phyloP scores from a whole-genome alignment of 2,329 filamentous ascomycete species.

The Truncatella angustata region DNA sequence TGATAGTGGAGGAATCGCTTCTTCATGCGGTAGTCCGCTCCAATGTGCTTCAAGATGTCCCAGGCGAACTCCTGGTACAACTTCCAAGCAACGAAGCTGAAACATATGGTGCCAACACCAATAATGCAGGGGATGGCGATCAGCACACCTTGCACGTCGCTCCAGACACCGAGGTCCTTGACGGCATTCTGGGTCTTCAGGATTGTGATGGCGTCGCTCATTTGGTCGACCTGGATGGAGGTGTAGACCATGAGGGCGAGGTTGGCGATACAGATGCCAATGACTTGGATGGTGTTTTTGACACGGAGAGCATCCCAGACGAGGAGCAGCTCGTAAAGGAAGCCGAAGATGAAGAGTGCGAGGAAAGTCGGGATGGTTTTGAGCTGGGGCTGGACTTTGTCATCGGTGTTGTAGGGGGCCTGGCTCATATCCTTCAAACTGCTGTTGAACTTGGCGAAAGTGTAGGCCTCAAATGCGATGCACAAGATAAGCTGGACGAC shows the following conservation, averaged over 20 bases:
- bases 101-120: conserved; percentile 67
- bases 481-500: conserved; percentile 76
- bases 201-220: conserved; percentile 65
- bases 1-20: conserved; percentile 94
- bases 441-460: conserved; percentile 83
- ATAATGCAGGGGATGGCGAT: conserved; percentile 85
- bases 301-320: conserved; percentile 90
- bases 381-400: conserved; percentile 48
- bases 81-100: conserved; percentile 85
- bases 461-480: conserved; percentile 85
- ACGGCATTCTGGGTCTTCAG: conserved; percentile 49
- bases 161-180: conserved; percentile 57
- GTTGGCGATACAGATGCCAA: conserved; percentile 92
- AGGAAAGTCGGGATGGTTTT: conserved; percentile 91
- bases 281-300: conserved; percentile 98
- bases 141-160: conserved; percentile 69
- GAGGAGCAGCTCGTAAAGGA: conserved; percentile 85
- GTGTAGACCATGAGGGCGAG: conserved; percentile 89
- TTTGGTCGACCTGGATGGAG: conserved; percentile 89
- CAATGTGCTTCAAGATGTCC: conserved; percentile 99
- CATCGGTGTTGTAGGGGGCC: conserved; percentile 38
- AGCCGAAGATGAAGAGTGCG: conserved; percentile 95
- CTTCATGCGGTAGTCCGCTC: conserved; percentile 95
- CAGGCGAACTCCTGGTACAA: conserved; percentile 98
- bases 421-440: conserved; percentile 40